phyloP scores from a whole-genome alignment of 1,284 basidiomycete species.

The Neolentinus lepideus region DNA sequence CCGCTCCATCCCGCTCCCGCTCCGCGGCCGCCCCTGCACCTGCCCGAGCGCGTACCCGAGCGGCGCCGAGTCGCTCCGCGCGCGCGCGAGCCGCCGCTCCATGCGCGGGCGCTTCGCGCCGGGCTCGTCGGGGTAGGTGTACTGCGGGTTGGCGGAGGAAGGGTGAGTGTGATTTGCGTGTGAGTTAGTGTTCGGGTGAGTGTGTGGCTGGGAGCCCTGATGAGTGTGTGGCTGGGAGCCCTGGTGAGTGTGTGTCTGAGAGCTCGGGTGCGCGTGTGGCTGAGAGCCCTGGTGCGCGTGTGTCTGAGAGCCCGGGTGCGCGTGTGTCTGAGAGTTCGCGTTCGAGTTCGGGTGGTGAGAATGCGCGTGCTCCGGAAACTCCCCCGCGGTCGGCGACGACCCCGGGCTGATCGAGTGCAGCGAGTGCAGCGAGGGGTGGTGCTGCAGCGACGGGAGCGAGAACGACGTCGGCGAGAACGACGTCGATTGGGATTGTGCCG shows the following conservation, averaged over 20 bases:
- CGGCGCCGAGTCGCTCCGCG: slow-evolving; percentile 41
- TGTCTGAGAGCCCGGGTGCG: too few species aligned
- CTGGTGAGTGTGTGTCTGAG: too few species aligned
- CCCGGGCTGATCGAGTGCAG: slow-evolving; percentile 44
- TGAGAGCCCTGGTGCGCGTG: too few species aligned
- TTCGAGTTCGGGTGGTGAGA: too few species aligned
- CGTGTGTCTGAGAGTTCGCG: too few species aligned
- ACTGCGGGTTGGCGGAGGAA: slow-evolving; percentile 7
- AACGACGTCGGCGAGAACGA: slow-evolving; percentile 16
- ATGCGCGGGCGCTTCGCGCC: slow-evolving; percentile 29
- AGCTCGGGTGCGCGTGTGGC: too few species aligned
- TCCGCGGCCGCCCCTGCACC: slow-evolving; percentile 25
- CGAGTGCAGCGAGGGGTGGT: slow-evolving; percentile 22
- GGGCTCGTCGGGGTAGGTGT: slow-evolving; percentile 16
- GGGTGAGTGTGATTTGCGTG: too few species aligned
- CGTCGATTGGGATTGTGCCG: slow-evolving; percentile 19
- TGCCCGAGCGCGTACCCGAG: slow-evolving; percentile 30
- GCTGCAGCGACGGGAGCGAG: slow-evolving; percentile 10
- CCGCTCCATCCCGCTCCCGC: slow-evolving; percentile 26
- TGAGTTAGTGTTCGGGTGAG: too few species aligned
- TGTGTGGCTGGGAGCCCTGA: too few species aligned
- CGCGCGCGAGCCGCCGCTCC: slow-evolving; percentile 30
- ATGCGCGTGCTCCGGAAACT: slow-evolving; percentile 35
- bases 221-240: too few species aligned
- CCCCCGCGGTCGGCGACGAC: slow-evolving; percentile 57